These are phyloP conservation scores for Pulveroboletus sp. DNA, from an alignment of 768 basidiomycete genomes.

Conservation along the genomic window DNA sequence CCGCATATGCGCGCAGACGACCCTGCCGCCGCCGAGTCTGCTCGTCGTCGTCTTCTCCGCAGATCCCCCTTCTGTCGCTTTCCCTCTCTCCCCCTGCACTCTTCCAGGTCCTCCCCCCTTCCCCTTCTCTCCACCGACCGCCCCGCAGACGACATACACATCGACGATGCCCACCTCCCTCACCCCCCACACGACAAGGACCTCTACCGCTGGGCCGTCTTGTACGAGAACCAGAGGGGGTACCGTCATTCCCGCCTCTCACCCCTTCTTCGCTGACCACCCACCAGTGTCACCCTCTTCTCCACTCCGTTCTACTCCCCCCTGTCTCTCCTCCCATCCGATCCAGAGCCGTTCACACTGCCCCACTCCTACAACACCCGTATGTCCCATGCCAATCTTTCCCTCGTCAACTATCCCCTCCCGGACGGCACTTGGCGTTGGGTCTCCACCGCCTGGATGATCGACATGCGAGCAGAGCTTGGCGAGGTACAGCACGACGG, in stretches of 20 bases:
- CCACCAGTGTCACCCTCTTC: conserved; percentile 57
- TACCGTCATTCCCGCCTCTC: conserved; percentile 27
- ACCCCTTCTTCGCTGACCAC: conserved; percentile 4
- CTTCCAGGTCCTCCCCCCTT: not conserved
- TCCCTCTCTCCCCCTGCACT: conserved; percentile 32
- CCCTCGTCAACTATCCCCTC: conserved; percentile 61
- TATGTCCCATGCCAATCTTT: conserved; percentile 48
- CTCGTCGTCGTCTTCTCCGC: conserved; percentile 41
- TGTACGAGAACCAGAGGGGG: conserved; percentile 86
- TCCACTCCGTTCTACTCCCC: conserved; percentile 70
- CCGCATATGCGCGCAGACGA: conserved; percentile 39
- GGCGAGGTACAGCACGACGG: conserved; percentile 79
- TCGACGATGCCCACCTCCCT: conserved; percentile 25
- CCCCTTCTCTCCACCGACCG: not conserved
- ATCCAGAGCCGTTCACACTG: conserved; percentile 70
- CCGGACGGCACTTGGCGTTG: conserved; percentile 80
- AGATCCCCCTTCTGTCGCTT: conserved; percentile 32
- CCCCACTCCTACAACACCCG: conserved; percentile 39
- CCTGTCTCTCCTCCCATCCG: conserved; percentile 61
- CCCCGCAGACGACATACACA: conserved; percentile 24
- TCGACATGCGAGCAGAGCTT: conserved; percentile 76
- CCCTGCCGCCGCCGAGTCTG: conserved; percentile 39
- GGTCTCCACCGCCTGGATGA: conserved; percentile 80
- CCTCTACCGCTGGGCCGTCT: conserved; percentile 68
- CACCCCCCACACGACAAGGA: conserved; percentile 37